Evolutionary conservation across 305 asterid species (phyloP).

Genomic region (Rubia peregrina): DNA sequence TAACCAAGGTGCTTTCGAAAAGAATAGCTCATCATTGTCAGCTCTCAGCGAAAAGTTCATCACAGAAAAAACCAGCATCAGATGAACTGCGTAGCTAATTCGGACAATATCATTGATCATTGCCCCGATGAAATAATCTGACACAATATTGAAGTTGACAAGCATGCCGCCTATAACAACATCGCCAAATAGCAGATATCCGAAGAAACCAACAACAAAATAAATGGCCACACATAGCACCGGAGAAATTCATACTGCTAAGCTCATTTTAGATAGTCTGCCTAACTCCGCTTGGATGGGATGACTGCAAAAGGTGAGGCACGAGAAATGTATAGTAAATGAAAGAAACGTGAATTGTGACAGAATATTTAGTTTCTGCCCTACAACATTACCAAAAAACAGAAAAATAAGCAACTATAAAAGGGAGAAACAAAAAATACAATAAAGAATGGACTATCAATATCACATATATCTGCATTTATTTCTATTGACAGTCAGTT

Average conservation of each 20-base stretch:
- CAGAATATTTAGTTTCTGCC: background rate
- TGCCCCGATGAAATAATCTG: conserved; percentile 38
- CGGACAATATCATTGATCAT: too few relatives aligned
- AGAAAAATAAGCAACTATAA: background rate
- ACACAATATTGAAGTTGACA: conserved; percentile 62
- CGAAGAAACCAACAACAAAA: conserved; percentile 82
- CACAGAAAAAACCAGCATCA: conserved; percentile 93
- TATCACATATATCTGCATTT: background rate
- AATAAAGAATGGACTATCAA: background rate
- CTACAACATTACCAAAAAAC: background rate
- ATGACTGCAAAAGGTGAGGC: conserved; percentile 90
- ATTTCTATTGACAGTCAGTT: background rate
- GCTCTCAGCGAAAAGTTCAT: conserved; percentile 83
- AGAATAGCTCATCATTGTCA: conserved; percentile 67
- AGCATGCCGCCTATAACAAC: conserved; percentile 89
- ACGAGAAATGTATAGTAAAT: background rate
- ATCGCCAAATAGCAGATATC: conserved; percentile 87
- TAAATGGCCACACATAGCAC: conserved; percentile 58
- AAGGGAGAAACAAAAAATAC: background rate
- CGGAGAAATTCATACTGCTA: conserved; percentile 69
- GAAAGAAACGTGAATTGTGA: background rate
- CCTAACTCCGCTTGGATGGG: conserved; percentile 90
- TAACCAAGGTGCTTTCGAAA: conserved; percentile 67
- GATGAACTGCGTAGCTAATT: conserved; percentile 82
- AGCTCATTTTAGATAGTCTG: conserved; percentile 76